These are phyloP conservation scores for Globisporangium camurandrum DNA, from an alignment of 352 stramenopile genomes.

Conservation along the genomic window DNA sequence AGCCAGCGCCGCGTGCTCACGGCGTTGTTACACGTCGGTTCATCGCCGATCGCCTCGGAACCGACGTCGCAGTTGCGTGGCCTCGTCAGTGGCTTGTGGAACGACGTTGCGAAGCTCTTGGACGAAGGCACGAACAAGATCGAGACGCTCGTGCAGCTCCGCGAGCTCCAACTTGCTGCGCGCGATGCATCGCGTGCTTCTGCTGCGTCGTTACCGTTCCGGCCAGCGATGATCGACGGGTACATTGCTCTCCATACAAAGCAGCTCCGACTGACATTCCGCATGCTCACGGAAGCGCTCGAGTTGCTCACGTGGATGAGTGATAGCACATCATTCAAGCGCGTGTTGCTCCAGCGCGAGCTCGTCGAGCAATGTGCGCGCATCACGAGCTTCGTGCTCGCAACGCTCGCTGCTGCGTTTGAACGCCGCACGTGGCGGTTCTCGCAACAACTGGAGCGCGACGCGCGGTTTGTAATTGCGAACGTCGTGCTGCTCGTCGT, in stretches of 20 bases:
- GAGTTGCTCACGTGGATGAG: slow-evolving; percentile 60
- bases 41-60: slow-evolving; percentile 8
- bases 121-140: slow-evolving; percentile 63
- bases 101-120: slow-evolving; percentile 60
- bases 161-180: slow-evolving; percentile 47
- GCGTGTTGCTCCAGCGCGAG: slow-evolving; percentile 41
- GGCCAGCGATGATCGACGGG: slow-evolving; percentile 44
- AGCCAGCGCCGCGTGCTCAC: slow-evolving; percentile 30
- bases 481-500: slow-evolving; percentile 58
- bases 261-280: slow-evolving; percentile 53
- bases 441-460: slow-evolving; percentile 38
- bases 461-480: slow-evolving; percentile 48
- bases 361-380: slow-evolving; percentile 55
- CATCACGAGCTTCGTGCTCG: slow-evolving; percentile 53
- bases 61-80: slow-evolving; percentile 33
- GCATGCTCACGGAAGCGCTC: slow-evolving; percentile 52
- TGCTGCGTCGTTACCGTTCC: slow-evolving; percentile 34
- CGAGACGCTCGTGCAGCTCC: slow-evolving; percentile 45
- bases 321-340: slow-evolving; percentile 31
- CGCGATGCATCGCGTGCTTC: slow-evolving; percentile 23
- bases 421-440: slow-evolving; percentile 40
- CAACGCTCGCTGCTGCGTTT: slow-evolving; percentile 31
- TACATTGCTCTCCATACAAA: slow-evolving; percentile 71
- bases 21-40: slow-evolving; percentile 13
- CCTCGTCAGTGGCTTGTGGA: slow-evolving; percentile 59